Percentiles rank a stretch among this genome's conserved stretches.
phyloP scores from a whole-genome alignment of 306 rosid species.

The Cicer judaicum region DNA sequence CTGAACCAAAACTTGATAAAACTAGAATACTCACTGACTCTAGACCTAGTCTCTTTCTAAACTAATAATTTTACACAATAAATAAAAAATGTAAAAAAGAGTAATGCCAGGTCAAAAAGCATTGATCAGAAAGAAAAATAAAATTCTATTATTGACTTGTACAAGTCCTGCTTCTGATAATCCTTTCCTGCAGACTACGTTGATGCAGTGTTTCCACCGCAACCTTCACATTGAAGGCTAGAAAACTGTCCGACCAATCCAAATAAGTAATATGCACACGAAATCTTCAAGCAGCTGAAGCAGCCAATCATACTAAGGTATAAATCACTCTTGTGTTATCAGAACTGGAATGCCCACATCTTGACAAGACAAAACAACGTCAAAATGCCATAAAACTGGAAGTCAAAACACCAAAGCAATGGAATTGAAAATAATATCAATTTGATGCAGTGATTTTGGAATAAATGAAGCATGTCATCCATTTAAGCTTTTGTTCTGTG shows the following conservation, averaged over 20 bases:
- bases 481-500: conserved; percentile 40
- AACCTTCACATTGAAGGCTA: conserved; percentile 44
- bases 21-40: conserved; percentile 31
- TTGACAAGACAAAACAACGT: conserved; percentile 41
- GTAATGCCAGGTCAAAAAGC: conserved; percentile 29
- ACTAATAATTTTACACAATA: conserved; percentile 43
- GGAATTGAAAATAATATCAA: background rate
- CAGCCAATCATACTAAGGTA: conserved; percentile 21
- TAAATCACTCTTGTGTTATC: conserved; percentile 40
- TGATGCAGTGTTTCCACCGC: conserved; percentile 42
- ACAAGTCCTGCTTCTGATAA: conserved; percentile 20
- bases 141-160: conserved; percentile 35
- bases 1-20: conserved; percentile 31
- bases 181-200: conserved; percentile 35
- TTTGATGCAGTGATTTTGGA: conserved; percentile 28
- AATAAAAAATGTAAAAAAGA: conserved; percentile 1
- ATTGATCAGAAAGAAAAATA: conserved; percentile 33
- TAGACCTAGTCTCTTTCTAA: conserved; percentile 19
- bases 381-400: conserved; percentile 39
- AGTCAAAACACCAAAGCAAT: conserved; percentile 40
- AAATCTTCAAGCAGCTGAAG: conserved; percentile 40
- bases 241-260: conserved; percentile 21
- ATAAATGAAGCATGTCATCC: conserved; percentile 39
- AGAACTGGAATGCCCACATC: conserved; percentile 48
- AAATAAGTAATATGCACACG: conserved; percentile 46